Base-by-base conservation (phyloP, 345 rosid species). In the Reutealis trisperma region DNA sequence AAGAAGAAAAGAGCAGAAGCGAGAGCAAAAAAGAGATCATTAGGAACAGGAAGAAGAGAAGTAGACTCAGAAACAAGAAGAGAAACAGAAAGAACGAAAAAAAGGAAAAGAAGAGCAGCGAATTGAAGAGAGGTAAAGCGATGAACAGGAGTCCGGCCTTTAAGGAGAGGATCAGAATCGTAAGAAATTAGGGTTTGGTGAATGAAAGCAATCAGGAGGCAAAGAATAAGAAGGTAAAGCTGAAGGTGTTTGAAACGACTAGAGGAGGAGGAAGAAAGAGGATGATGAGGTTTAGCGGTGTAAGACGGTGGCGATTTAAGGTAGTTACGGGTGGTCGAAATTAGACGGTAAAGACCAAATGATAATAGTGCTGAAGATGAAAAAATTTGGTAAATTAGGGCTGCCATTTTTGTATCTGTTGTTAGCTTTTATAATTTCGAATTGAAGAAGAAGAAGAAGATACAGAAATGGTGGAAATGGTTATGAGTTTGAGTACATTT, bases 141-240 rank as follows among this genome's bases (percentile, higher is more conserved):
- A 84, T 93, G 96, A 75, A 96, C 97, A 15, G 99, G 96, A 27
- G 97, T 85, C 67, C 88, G 81, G 59, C 99, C 98, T 77, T 89
- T 89, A 72, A 92, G 81, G 75, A 93, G 94, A 11, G 98, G 99
- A 76, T 93, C 97, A 57, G 94, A 80, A 81, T 89, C 88, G 83
- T 89, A 73, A 51, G 99, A 89, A 72, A 83, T 60, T 57, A 90
- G 76, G 86, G 89, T 82, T 82, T 91, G 91, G 90, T 91, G 94
- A 76, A 81, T 81, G 71, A 85, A 86, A 70, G 97, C 85, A 60
- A 89, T 24, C 88, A 91, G 83, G 34, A 96, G 97, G 74, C 77
- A 92, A 86, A 86, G 32, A 18, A 88, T 67, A 70, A 89, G 81
- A 62, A 93, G 85, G 83, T 87, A 84, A 27, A 92, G 83, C 8